These are phyloP conservation scores for Exophiala lecanii-corni DNA, from an alignment of 2,329 filamentous ascomycete genomes.

Conservation along the genomic window DNA sequence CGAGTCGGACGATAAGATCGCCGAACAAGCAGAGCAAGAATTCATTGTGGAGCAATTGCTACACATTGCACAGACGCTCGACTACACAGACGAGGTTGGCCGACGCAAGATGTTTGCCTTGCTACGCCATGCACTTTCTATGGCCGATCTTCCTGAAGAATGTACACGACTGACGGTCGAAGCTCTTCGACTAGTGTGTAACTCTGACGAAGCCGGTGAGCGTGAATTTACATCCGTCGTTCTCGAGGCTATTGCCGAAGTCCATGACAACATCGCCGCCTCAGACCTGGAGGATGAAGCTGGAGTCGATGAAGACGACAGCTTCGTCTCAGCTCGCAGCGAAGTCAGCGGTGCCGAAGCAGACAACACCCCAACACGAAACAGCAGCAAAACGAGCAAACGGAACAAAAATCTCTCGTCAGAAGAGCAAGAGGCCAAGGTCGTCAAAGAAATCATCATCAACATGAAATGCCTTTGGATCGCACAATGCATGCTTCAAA, in stretches of 20 bases:
- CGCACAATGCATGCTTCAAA: conserved; percentile 93
- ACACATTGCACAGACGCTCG: conserved; percentile 83
- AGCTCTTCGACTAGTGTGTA: conserved; percentile 76
- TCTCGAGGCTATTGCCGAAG: conserved; percentile 89
- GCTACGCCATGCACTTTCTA: conserved; percentile 76
- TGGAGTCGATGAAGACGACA: conserved; percentile 65
- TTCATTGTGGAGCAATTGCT: conserved; percentile 95
- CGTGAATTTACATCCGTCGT: conserved; percentile 52
- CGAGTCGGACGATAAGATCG: conserved; percentile 59
- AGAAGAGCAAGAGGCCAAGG: conserved; percentile 58
- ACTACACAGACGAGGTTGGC: conserved; percentile 97
- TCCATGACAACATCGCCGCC: conserved; percentile 81
- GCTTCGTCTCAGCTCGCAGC: conserved; percentile 89
- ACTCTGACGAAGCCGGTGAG: conserved; percentile 49
- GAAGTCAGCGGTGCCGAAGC: conserved; percentile 68
- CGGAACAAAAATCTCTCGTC: conserved; percentile 16
- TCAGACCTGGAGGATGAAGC: conserved; percentile 17
- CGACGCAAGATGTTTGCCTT: conserved; percentile 93
- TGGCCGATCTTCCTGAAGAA: conserved; percentile 84
- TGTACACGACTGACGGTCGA: conserved; percentile 84
- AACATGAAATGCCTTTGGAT: conserved; percentile 99
- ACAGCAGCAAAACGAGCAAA: conserved; percentile 27
- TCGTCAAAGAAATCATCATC: conserved; percentile 85
- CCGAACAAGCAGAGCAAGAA: conserved; percentile 78
- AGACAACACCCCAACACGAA: conserved; percentile 29